phyloP scores from a whole-genome alignment of 768 basidiomycete species.

The Gloeophyllum trabeum region DNA sequence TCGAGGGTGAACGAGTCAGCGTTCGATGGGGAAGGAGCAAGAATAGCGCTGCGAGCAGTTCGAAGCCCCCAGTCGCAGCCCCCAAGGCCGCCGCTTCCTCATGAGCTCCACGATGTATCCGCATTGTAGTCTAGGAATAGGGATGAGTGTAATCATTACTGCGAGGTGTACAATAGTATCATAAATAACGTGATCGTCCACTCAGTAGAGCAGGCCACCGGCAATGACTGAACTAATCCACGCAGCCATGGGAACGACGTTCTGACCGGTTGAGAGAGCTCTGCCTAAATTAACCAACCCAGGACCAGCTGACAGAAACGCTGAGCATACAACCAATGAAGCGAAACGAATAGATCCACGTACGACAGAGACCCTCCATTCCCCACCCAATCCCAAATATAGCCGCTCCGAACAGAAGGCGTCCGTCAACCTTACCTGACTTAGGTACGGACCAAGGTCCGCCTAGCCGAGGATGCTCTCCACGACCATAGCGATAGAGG shows the following conservation, averaged over 20 bases:
- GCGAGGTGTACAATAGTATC: too few relatives aligned
- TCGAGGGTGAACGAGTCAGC: constrained; percentile 61
- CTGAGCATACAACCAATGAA: constrained; percentile 1
- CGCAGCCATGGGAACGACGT: constrained; percentile 18
- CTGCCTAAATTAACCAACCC: constrained; percentile 51
- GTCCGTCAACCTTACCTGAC: constrained; percentile 27
- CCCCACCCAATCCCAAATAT: constrained; percentile 59
- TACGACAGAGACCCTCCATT: constrained; percentile 49
- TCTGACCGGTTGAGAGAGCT: constrained; percentile 25
- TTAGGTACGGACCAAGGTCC: constrained; percentile 20
- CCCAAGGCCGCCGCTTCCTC: too few relatives aligned
- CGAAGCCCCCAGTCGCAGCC: too few relatives aligned
- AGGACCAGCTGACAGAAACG: constrained; percentile 36
- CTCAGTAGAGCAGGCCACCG: constrained; percentile 16
- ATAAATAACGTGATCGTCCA: too few relatives aligned
- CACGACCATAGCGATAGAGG: constrained; percentile 31
- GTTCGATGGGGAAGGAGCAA: constrained; percentile 87
- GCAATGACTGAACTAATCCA: constrained; percentile 28
- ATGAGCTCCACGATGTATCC: too few relatives aligned
- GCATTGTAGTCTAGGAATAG: too few relatives aligned
- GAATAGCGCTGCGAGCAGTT: constrained; percentile 18
- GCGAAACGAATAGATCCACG: constrained; percentile 13
- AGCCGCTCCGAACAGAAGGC: constrained; percentile 36
- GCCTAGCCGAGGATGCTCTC: constrained; percentile 5
- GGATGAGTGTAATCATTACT: too few relatives aligned